Conservation (phyloP, 2,329 filamentous ascomycete species). For the Botryosphaeria dothidea region DNA sequence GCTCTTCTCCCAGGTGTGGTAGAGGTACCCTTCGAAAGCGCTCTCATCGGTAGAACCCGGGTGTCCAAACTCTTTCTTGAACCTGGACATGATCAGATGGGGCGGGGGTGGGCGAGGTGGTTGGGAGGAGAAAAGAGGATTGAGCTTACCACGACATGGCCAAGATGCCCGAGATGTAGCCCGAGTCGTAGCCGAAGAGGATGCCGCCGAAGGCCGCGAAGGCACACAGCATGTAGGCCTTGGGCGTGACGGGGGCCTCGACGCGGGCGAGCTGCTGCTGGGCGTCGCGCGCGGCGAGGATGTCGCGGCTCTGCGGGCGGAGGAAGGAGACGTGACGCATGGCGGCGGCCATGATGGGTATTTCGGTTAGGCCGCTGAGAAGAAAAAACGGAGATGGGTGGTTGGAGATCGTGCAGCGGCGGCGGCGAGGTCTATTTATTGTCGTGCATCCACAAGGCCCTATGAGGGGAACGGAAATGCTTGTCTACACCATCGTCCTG, state of each 20-base stretch:
- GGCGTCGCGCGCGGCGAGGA: no score
- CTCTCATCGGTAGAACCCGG: constrained; percentile 52
- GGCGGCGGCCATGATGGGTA: no score
- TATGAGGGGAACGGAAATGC: no score
- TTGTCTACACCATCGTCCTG: no score
- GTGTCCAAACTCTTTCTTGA: constrained; percentile 67
- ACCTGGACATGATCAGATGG: no score
- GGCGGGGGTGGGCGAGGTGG: no score
- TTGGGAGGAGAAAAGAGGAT: no score
- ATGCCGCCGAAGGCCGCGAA: constrained; percentile 57
- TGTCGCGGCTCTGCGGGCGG: not conserved
- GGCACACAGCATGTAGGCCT: constrained; percentile 36
- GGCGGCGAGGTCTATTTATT: no score
- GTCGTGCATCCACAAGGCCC: no score
- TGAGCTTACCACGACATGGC: constrained; percentile 43
- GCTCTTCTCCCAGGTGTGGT: constrained; percentile 47
- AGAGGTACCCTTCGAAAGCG: constrained; percentile 59
- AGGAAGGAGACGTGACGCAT: not conserved
- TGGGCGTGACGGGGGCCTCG: not conserved
- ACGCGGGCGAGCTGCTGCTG: not conserved
- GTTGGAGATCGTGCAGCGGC: no score
- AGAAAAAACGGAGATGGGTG: no score
- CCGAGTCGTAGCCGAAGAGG: constrained; percentile 78
- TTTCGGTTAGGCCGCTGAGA: no score
- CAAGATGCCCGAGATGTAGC: constrained; percentile 68